phyloP scores from a whole-genome alignment of 192 early-diverging fungal genomes.

The Rhizophagus sp. region DNA sequence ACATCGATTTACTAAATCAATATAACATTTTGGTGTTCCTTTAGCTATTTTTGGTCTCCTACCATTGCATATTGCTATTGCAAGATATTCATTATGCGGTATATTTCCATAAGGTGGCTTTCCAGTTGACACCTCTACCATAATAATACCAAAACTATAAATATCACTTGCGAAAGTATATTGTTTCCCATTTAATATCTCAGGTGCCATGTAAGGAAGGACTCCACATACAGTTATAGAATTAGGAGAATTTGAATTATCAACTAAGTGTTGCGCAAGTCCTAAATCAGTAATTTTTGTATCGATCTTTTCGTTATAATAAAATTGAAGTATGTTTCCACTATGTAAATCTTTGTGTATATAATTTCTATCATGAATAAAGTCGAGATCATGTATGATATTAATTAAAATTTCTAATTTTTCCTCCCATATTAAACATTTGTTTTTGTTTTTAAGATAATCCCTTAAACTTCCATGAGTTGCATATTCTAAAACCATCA shows the following conservation, averaged over 20 bases:
- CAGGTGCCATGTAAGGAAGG: slow-evolving; percentile 44
- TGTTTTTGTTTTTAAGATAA: not conserved
- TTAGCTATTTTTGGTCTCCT: not conserved
- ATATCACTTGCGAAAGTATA: slow-evolving; percentile 41
- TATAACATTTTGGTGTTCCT: slow-evolving; percentile 9
- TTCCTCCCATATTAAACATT: slow-evolving; percentile 12
- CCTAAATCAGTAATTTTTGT: slow-evolving; percentile 34
- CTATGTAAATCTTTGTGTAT: slow-evolving; percentile 35
- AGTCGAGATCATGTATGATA: not conserved
- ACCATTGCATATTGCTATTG: slow-evolving; percentile 7
- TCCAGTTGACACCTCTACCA: slow-evolving; percentile 43
- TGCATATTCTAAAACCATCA: slow-evolving; percentile 3
- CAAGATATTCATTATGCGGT: not conserved
- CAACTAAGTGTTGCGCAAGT: not conserved
- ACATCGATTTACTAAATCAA: not conserved
- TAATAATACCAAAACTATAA: slow-evolving; percentile 45
- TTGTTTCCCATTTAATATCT: slow-evolving; percentile 33
- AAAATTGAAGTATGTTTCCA: slow-evolving; percentile 10
- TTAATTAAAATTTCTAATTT: not conserved
- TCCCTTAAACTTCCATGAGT: not conserved
- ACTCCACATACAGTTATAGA: slow-evolving; percentile 31
- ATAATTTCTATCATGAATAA: slow-evolving; percentile 38
- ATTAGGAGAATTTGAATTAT: not conserved
- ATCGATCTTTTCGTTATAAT: not conserved
- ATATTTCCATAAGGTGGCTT: slow-evolving; percentile 31